These are phyloP conservation scores for Biscogniauxia mediterranea DNA, from an alignment of 2,329 filamentous ascomycete genomes.

Conservation along the genomic window DNA sequence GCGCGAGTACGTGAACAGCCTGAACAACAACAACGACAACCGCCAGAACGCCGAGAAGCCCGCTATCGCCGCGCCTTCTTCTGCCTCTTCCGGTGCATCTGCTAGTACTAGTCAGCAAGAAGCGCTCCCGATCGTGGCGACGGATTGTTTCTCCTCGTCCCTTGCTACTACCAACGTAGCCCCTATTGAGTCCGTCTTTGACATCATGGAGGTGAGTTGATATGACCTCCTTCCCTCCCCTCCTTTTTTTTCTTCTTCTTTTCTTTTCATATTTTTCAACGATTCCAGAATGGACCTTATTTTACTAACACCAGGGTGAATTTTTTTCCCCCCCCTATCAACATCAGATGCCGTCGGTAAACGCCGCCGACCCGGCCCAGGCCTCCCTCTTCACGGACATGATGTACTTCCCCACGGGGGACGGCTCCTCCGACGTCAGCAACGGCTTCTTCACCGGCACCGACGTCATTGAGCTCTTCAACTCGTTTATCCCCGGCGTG, in stretches of 20 bases:
- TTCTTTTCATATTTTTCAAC: too few species aligned
- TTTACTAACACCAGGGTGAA: too few species aligned
- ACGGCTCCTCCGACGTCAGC: slow-evolving; percentile 7
- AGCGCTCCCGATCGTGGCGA: too few species aligned
- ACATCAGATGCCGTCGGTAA: neutral
- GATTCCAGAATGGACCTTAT: too few species aligned
- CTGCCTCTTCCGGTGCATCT: too few species aligned
- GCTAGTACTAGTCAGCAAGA: too few species aligned
- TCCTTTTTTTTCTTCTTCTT: too few species aligned
- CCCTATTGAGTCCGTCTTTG: too few species aligned
- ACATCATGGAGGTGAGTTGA: too few species aligned
- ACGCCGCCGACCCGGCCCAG: neutral
- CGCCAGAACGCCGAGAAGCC: slow-evolving; percentile 2
- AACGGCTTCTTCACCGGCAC: slow-evolving; percentile 19
- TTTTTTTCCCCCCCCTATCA: neutral
- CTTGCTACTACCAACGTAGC: too few species aligned
- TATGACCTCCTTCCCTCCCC: too few species aligned
- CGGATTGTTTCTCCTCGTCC: too few species aligned
- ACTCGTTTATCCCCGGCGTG: slow-evolving; percentile 23
- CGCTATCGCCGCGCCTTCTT: neutral
- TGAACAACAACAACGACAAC: slow-evolving; percentile 4
- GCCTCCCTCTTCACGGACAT: slow-evolving; percentile 9
- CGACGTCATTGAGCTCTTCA: slow-evolving; percentile 29
- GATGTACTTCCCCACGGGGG: slow-evolving; percentile 17
- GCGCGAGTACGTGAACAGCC: slow-evolving; percentile 37